A percentile compares a stretch with the other conserved stretches of the same genome.
These are phyloP conservation scores for Bromus sterilis DNA, from an alignment of 176 grass and related monocot genomes.

Conservation along the genomic window DNA sequence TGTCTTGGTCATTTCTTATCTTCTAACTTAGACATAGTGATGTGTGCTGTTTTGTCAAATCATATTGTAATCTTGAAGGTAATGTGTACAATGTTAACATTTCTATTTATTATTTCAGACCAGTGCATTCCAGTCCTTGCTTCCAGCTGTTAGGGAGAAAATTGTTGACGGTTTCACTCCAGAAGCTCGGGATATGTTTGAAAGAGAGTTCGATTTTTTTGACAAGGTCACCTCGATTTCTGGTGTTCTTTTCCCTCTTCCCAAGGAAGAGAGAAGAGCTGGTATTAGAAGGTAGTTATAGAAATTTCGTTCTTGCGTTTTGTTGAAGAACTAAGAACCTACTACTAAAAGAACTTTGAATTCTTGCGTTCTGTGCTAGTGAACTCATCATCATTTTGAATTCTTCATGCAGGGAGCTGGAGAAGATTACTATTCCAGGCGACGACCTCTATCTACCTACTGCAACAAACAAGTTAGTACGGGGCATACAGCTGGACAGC, in stretches of 20 bases:
- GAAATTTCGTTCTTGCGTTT: slow-evolving; percentile 14
- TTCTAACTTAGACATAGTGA: slow-evolving; percentile 8
- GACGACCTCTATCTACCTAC: slow-evolving; percentile 97
- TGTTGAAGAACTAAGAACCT: slow-evolving; percentile 8
- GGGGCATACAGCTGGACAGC: slow-evolving; percentile 90
- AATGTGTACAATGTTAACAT: background rate
- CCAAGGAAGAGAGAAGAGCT: slow-evolving; percentile 89
- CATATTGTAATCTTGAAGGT: slow-evolving; percentile 5
- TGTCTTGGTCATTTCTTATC: background rate
- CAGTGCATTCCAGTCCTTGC: slow-evolving; percentile 74
- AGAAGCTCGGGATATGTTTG: slow-evolving; percentile 79
- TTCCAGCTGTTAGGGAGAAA: slow-evolving; percentile 71
- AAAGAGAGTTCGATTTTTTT: slow-evolving; percentile 88
- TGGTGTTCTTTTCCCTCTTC: slow-evolving; percentile 91
- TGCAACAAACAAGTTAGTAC: slow-evolving; percentile 90
- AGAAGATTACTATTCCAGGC: slow-evolving; percentile 85
- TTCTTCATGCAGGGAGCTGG: slow-evolving; percentile 65
- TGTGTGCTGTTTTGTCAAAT: slow-evolving; percentile 5
- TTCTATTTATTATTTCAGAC: slow-evolving; percentile 37
- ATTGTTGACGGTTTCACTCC: slow-evolving; percentile 80
- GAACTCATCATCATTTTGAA: slow-evolving; percentile 32
- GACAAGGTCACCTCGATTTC: slow-evolving; percentile 97
- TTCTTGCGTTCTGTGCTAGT: background rate
- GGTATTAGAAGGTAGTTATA: slow-evolving; percentile 78
- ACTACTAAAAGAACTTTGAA: background rate